Percentiles rank a stretch among this genome's conserved stretches.
phyloP scores from a whole-genome alignment of 139 green algal genomes.

The Picochlorum sp. region DNA sequence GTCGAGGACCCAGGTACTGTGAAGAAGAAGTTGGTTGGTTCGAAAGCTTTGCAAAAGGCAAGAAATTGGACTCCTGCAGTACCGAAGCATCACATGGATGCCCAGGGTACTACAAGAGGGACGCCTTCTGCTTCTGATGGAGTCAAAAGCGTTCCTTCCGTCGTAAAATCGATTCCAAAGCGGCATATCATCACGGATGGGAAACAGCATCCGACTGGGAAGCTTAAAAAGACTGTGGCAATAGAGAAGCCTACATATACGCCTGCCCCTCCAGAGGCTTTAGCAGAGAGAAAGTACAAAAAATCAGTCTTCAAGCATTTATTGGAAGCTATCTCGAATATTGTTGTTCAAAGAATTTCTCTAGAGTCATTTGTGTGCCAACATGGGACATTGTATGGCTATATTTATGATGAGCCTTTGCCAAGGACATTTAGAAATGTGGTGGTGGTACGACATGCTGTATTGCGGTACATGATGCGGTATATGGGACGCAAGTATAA shows the following conservation, averaged over 20 bases:
- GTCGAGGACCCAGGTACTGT: not conserved
- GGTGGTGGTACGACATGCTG: constrained; percentile 6
- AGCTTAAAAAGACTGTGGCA: not conserved
- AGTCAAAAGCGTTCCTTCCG: no score
- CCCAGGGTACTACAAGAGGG: no score
- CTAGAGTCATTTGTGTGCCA: constrained; percentile 19
- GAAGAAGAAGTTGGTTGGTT: constrained; percentile 7
- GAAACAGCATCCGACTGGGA: not conserved
- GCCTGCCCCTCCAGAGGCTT: constrained; percentile 22
- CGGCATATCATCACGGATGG: not conserved
- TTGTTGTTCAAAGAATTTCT: constrained; percentile 12
- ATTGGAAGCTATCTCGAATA: not conserved
- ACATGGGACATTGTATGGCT: constrained; percentile 16
- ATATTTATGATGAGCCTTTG: constrained; percentile 29
- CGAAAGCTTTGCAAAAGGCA: constrained; percentile 13
- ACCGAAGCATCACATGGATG: not conserved
- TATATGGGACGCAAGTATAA: not conserved
- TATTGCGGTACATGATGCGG: no score
- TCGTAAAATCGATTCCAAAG: no score
- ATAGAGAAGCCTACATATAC: constrained; percentile 21
- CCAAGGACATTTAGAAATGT: constrained; percentile 24
- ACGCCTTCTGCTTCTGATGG: no score
- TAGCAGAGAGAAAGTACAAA: constrained; percentile 8
- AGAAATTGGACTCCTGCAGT: constrained; percentile 8
- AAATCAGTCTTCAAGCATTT: not conserved